Conservation (phyloP, 306 rosid species). For the Erythrophleum fordii region DNA sequence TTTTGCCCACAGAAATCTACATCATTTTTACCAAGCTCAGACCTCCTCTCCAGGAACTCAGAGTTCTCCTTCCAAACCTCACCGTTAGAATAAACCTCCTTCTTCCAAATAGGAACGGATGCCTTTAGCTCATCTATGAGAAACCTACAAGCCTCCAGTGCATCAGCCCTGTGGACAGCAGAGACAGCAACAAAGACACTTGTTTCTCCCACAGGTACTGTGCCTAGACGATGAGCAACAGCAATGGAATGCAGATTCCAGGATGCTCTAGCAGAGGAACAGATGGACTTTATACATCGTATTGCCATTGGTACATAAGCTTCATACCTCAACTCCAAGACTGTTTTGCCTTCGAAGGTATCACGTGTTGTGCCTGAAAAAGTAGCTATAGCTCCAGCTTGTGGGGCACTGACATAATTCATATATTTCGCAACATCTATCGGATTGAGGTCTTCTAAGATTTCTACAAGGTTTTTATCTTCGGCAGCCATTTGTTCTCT, state of each 20-base stretch:
- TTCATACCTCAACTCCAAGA: constrained; percentile 81
- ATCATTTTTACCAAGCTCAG: constrained; percentile 56
- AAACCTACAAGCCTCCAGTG: constrained; percentile 80
- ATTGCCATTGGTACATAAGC: constrained; percentile 91
- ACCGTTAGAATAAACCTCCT: constrained; percentile 88
- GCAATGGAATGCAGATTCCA: constrained; percentile 87
- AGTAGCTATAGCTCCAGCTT: constrained; percentile 91
- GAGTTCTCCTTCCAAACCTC: constrained; percentile 96
- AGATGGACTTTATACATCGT: constrained; percentile 65
- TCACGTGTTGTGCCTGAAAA: constrained; percentile 90
- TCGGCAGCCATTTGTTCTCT: constrained; percentile 61
- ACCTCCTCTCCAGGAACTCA: constrained; percentile 78
- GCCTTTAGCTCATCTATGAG: constrained; percentile 88
- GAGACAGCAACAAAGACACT: constrained; percentile 79
- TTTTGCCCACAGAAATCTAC: constrained; percentile 35
- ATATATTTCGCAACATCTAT: constrained; percentile 71
- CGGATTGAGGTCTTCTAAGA: constrained; percentile 59
- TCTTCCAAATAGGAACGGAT: constrained; percentile 93
- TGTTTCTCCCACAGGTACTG: constrained; percentile 78
- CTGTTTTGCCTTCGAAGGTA: constrained; percentile 81
- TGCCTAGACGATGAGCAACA: constrained; percentile 79
- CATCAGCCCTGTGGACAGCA: constrained; percentile 77
- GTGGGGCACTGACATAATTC: constrained; percentile 70
- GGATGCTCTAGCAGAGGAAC: constrained; percentile 74
- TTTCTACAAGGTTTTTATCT: constrained; percentile 69